Percentiles rank a stretch among this genome's conserved stretches.
phyloP scores from a whole-genome alignment of 2,329 filamentous ascomycete genomes.

The Pseudogymnoascus sp. region DNA sequence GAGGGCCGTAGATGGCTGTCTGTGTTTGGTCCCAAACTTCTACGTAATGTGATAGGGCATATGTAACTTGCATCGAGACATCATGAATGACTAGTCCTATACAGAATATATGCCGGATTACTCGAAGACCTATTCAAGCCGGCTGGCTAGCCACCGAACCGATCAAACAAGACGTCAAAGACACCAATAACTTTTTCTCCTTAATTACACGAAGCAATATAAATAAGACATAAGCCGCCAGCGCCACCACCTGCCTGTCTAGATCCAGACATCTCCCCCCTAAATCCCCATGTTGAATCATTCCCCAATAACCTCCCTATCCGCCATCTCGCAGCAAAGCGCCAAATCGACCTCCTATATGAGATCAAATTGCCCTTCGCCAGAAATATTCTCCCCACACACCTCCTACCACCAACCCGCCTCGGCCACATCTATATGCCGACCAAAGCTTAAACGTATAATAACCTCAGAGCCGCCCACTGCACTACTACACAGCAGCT shows the following conservation, averaged over 20 bases:
- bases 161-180: not conserved
- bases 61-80: not conserved
- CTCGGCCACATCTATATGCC: not conserved
- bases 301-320: not conserved
- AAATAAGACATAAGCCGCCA: conserved; percentile 2
- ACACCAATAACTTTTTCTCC: conserved; percentile 3
- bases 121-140: not conserved
- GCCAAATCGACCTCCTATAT: not conserved
- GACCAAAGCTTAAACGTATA: conserved; percentile 3
- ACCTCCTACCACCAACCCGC: not conserved
- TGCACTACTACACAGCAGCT: not conserved
- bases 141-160: not conserved
- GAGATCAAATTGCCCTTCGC: not conserved
- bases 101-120: not conserved
- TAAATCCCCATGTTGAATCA: not conserved
- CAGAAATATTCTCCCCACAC: not conserved
- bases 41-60: not conserved
- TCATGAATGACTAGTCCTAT: not conserved
- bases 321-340: not conserved
- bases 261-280: not conserved
- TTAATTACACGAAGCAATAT: conserved; percentile 3
- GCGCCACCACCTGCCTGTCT: not conserved
- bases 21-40: not conserved
- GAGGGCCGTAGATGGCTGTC: not conserved
- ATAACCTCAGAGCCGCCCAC: not conserved